Base-by-base conservation (phyloP, 176 grass and related monocot species). In the Miscanthus lutarioriparius region DNA sequence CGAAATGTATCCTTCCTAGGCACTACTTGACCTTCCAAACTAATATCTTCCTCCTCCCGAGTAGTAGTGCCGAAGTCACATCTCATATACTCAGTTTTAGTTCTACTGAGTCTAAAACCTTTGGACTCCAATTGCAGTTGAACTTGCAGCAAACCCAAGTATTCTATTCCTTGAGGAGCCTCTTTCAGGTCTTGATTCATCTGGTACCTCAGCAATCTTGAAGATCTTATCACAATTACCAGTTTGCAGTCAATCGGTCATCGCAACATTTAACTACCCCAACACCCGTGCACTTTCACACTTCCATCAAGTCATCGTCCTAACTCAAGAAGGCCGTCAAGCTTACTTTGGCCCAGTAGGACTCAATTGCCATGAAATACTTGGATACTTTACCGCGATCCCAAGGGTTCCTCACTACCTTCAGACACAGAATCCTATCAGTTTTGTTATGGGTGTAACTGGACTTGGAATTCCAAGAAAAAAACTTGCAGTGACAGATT, bases 111-210 rank as follows among this genome's bases (percentile, higher is more conserved):
- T n/a, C n/a, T n/a, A n/a, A n/a, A n/a, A n/a, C n/a, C n/a, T n/a
- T n/a, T n/a, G n/a, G n/a, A n/a, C n/a, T n/a, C n/a, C 81, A 36
- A 75, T 83, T 39, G 81, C 81, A 14, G 81, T 83, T 22, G 81
- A 83, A 61, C 81, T 83, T 16, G 81, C 70, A 44, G 70, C 81
- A 32, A 83, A 83, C 70, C 81, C 81, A 74, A 83, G 81, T 75
- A 64, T 75, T 75, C 53, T 83, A 8, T 83, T 83, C 56, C 54
- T 83, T 19, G 81, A 83, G 39, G 81, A 83, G 26, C 81, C 81
- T 17, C 23, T 74, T 45, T 83, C 56, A 33, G 81, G 81, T 47
- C 81, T 83, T 32, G 81, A 75, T 83, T 63, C 81, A 10, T 83
- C 81, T 83, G 81, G 81, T 64, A 75, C 54, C 54, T 75, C 38